Evolutionary conservation across 1,284 basidiomycete species (phyloP).

Genomic region (Tremellales sp.): DNA sequence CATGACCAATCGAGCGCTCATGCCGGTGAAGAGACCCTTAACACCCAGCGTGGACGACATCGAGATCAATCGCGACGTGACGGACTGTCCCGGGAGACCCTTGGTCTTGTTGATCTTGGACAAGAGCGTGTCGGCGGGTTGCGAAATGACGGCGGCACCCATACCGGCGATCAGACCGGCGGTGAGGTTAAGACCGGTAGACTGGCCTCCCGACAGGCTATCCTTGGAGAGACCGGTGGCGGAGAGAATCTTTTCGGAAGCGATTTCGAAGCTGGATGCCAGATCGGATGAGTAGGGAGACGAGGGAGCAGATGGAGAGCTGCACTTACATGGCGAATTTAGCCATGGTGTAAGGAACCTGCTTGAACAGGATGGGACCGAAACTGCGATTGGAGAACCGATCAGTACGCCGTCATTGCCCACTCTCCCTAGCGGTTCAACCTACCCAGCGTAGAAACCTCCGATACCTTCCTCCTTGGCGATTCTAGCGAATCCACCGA

Average conservation of each 20-base stretch:
- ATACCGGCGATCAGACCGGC: conserved; percentile 57
- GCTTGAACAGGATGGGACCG: conserved; percentile 58
- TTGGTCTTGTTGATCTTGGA: conserved; percentile 60
- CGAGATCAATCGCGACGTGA: conserved; percentile 51
- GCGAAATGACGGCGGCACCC: conserved; percentile 58
- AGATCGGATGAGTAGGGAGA: not conserved
- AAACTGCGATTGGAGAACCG: conserved; percentile 46
- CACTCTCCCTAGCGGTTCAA: conserved; percentile 21
- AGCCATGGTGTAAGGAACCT: conserved; percentile 55
- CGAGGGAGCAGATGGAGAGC: conserved; percentile 3
- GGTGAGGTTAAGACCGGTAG: conserved; percentile 49
- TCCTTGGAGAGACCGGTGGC: conserved; percentile 53
- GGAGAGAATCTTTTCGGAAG: conserved; percentile 52
- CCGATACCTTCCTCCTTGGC: conserved; percentile 52
- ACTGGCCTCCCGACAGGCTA: conserved; percentile 46
- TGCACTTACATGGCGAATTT: conserved; percentile 52
- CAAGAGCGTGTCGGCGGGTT: conserved; percentile 56
- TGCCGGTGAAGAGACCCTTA: conserved; percentile 55
- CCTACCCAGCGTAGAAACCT: conserved; percentile 54
- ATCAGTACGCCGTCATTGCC: conserved; percentile 16
- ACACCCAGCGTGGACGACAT: conserved; percentile 53
- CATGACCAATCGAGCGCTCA: conserved; percentile 50
- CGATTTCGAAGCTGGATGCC: conserved; percentile 44
- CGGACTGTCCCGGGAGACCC: conserved; percentile 54
- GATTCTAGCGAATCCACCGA: conserved; percentile 55